Percentiles rank a stretch among this genome's conserved stretches.
Evolutionary conservation across 176 grass and related monocot species (phyloP).

Genomic region (Aegilops bicornis): DNA sequence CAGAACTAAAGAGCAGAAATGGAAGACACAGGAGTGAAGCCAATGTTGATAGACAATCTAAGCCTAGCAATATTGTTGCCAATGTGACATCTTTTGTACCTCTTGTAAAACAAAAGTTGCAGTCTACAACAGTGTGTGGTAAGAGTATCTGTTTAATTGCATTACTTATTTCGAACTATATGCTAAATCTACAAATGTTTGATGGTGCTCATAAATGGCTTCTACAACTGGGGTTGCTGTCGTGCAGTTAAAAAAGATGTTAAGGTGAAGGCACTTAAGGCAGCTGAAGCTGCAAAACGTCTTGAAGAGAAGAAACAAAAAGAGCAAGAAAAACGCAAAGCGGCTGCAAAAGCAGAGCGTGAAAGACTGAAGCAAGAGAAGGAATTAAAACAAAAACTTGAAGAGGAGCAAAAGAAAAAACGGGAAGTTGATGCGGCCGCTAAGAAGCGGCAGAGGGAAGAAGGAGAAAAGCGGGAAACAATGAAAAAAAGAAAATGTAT

Average conservation of each 20-base stretch:
- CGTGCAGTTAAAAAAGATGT: constrained; percentile 85
- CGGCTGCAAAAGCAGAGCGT: constrained; percentile 66
- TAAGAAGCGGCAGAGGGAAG: constrained; percentile 91
- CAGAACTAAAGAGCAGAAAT: constrained; percentile 37
- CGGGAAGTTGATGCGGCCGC: constrained; percentile 55
- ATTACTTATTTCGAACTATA: background rate
- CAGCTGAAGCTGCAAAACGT: constrained; percentile 84
- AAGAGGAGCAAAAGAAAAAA: constrained; percentile 70
- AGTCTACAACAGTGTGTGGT: constrained; percentile 49
- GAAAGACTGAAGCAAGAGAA: constrained; percentile 79
- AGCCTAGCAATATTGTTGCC: constrained; percentile 78
- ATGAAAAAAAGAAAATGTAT: constrained; percentile 64
- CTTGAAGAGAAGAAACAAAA: constrained; percentile 85
- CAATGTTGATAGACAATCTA: constrained; percentile 51
- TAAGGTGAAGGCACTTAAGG: constrained; percentile 88
- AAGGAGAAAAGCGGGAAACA: constrained; percentile 69
- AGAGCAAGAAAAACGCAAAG: constrained; percentile 82
- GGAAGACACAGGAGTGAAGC: constrained; percentile 48
- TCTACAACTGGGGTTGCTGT: constrained; percentile 15
- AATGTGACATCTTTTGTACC: constrained; percentile 84
- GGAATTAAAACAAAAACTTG: constrained; percentile 69
- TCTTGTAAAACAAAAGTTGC: constrained; percentile 74
- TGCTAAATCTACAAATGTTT: constrained; percentile 19
- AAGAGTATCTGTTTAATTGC: constrained; percentile 35
- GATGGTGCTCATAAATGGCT: constrained; percentile 27